Percentiles rank a stretch among this genome's conserved stretches.
Conservation (phyloP, 345 rosid genomes). For the Eucalyptus regnans region DNA sequence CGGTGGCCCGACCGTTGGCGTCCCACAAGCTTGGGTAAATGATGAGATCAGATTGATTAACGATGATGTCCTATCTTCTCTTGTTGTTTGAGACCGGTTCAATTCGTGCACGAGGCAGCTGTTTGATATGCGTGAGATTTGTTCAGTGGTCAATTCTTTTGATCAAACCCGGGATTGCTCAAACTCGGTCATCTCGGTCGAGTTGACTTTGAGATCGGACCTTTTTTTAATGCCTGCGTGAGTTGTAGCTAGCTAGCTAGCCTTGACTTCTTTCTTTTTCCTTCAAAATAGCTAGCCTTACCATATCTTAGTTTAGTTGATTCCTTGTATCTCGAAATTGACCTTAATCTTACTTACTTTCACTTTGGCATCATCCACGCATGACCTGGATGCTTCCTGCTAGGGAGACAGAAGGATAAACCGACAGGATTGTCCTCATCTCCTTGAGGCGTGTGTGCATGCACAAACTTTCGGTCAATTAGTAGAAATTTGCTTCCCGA, state of each 20-base stretch:
- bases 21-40: conserved; percentile 41
- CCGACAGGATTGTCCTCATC: background rate
- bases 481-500: background rate
- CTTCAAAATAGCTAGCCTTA: background rate
- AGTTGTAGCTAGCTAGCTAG: background rate
- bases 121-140: background rate
- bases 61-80: background rate
- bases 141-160: background rate
- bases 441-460: background rate
- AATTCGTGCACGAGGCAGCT: background rate
- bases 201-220: background rate
- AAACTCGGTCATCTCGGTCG: background rate
- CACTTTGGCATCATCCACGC: background rate
- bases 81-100: background rate
- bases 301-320: background rate
- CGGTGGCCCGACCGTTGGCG: conserved; percentile 44
- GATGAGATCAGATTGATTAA: background rate
- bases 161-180: background rate
- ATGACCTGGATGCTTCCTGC: background rate
- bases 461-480: background rate
- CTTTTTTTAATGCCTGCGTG: background rate
- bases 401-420: background rate
- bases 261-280: background rate
- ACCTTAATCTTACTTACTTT: background rate
- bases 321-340: background rate